A percentile compares a stretch with the other conserved stretches of the same genome.
phyloP scores from a whole-genome alignment of 495 filamentous ascomycete genomes.

The Penicillium chermesinum region DNA sequence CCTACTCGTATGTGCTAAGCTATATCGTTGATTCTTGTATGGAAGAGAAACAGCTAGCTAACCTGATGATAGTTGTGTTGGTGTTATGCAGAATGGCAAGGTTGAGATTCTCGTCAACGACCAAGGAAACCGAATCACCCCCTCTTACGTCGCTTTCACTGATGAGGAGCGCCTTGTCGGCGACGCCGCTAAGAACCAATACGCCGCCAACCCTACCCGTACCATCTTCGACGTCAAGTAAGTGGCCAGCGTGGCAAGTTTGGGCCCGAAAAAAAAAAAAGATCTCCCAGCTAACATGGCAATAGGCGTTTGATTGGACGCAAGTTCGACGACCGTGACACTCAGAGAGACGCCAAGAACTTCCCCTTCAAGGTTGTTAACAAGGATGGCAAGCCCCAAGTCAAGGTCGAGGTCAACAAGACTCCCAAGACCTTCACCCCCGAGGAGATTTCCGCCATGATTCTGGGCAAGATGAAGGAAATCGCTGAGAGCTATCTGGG shows the following conservation, averaged over 20 bases:
- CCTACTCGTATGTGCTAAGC: conserved; percentile 64
- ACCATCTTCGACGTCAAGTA: conserved; percentile 95
- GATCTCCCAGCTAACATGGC: conserved; percentile 15
- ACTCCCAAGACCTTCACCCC: conserved; percentile 73
- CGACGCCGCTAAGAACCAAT: conserved; percentile 99
- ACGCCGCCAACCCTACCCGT: conserved; percentile 79
- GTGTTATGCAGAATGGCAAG: conserved; percentile 98
- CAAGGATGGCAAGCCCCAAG: conserved; percentile 75
- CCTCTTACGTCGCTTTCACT: conserved; percentile 97
- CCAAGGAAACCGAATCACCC: conserved; percentile 98
- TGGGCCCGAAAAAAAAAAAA: neutral
- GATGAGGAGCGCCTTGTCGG: conserved; percentile 96
- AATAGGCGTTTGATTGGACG: conserved; percentile 81
- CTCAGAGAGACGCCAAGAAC: conserved; percentile 80
- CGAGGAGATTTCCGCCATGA: conserved; percentile 78
- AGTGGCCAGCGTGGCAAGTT: conserved; percentile 32
- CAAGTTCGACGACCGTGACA: conserved; percentile 81
- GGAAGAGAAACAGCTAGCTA: conserved; percentile 8
- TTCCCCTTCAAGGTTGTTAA: conserved; percentile 84
- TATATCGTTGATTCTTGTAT: neutral
- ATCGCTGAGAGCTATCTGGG: conserved; percentile 85
- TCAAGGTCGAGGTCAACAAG: conserved; percentile 73
- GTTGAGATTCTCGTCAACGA: conserved; percentile 97
- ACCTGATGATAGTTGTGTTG: conserved; percentile 61
- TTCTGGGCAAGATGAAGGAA: conserved; percentile 91